Base-by-base conservation (phyloP, 306 rosid species). In the Glycine tomentella region DNA sequence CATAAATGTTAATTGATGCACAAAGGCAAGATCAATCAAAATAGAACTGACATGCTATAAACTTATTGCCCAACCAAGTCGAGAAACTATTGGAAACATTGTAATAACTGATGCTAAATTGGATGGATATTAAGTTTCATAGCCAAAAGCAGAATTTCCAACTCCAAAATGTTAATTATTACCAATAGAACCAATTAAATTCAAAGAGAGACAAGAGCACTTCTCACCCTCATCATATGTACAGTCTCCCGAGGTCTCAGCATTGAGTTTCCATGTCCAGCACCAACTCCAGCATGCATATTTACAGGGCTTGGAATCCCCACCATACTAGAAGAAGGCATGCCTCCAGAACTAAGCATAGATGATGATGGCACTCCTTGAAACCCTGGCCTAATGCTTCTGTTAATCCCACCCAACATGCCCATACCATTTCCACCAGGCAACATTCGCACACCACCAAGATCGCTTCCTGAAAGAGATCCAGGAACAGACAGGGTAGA, bases 191-290 rank as follows among this genome's bases (percentile, higher is more conserved):
- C 69, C 9, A 80, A 49, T 12, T 25, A 67, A 61, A 78, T 11
- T 69, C 58, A 8, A 46, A 36, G 69, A 31, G 62, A 42, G 53
- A 20, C 12, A 68, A 69, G 48, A 75, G 85, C 58, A 75, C 49
- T 66, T 85, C 98, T 90, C 87, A 96, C 99, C 93, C 97, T 88
- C 89, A 90, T 90, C 90, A 92, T 88, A 55, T 92, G 94, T 81
- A 87, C 80, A 78, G 87, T 38, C 38, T 96, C 99, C 9, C 94
- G 97, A 74, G 97, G 92, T 84, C 97, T 92, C 69, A 90, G 62
- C 90, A 92, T 81, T 62, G 97, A 83, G 87, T 86, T 93, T 10
- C 96, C 95, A 84, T 87, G 97, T 84, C 93, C 94, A 40, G 94
- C 74, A 82, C 91, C 85, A 81, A 90, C 91, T 82, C 92, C 97